phyloP scores from a whole-genome alignment of 352 stramenopile genomes.

The Pythium monospermum region DNA sequence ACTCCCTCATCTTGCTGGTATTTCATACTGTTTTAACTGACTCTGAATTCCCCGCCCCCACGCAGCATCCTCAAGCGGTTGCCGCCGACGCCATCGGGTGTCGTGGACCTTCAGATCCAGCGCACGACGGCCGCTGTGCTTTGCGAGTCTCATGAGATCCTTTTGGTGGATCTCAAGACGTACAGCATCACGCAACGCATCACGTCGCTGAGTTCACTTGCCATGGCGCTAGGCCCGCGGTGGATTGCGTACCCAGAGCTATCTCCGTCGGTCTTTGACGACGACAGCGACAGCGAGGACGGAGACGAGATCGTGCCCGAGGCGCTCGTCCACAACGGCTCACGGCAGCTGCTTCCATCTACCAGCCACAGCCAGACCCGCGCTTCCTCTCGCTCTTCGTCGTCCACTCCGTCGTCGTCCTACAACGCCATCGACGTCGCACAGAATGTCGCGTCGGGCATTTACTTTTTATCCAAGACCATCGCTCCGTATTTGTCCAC shows the following conservation, averaged over 20 bases:
- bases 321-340: constrained; percentile 32
- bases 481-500: constrained; percentile 73
- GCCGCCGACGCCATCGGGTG: constrained; percentile 50
- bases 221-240: constrained; percentile 58
- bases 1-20: background rate
- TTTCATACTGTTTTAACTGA: background rate
- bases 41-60: background rate
- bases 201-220: constrained; percentile 39
- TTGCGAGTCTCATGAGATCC: constrained; percentile 61
- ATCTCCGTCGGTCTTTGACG: constrained; percentile 11
- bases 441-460: constrained; percentile 81
- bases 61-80: constrained; percentile 45
- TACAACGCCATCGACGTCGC: constrained; percentile 78
- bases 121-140: constrained; percentile 44
- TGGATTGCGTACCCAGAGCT: constrained; percentile 70
- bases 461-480: constrained; percentile 83
- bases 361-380: constrained; percentile 8
- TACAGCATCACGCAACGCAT: constrained; percentile 44
- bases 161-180: constrained; percentile 54
- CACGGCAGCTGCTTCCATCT: constrained; percentile 10
- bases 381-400: constrained; percentile 4
- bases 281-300: constrained; percentile 25
- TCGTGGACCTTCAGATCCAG: constrained; percentile 71
- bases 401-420: constrained; percentile 21
- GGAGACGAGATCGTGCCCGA: constrained; percentile 42